Conservation (phyloP, 1,139 yeast species). For the Candida sp. region DNA sequence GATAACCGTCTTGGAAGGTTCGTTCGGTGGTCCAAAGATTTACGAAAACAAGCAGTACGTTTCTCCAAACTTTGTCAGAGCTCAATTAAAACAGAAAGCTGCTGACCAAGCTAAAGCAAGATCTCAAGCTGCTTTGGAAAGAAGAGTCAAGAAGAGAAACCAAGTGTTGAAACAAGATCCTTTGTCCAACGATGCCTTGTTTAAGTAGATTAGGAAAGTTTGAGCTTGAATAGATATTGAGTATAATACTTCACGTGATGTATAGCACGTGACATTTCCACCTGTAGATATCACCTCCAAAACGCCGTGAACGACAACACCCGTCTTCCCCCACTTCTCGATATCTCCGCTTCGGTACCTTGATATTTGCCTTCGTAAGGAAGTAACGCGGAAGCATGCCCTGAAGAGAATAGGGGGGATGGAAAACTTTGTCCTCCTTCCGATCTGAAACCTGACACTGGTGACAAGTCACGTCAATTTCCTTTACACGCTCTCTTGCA, state of each 20-base stretch:
- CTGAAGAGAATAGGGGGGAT: background rate
- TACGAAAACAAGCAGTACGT: slow-evolving; percentile 97
- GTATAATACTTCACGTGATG: too few species aligned
- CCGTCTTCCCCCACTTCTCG: too few species aligned
- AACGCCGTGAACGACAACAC: too few species aligned
- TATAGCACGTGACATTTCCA: too few species aligned
- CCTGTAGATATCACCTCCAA: too few species aligned
- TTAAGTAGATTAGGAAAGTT: slow-evolving; percentile 39
- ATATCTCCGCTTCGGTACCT: too few species aligned
- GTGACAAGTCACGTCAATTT: background rate
- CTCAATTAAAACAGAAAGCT: slow-evolving; percentile 80
- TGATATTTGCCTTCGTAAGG: too few species aligned
- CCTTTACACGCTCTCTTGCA: background rate
- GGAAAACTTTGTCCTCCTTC: too few species aligned
- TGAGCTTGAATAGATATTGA: too few species aligned
- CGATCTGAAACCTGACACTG: background rate
- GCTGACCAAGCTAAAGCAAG: slow-evolving; percentile 83
- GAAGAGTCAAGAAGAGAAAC: slow-evolving; percentile 78
- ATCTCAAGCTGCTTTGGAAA: slow-evolving; percentile 77
- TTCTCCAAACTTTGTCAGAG: slow-evolving; percentile 93
- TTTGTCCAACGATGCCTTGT: slow-evolving; percentile 76
- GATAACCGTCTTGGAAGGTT: slow-evolving; percentile 92
- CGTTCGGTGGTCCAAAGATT: slow-evolving; percentile 98
- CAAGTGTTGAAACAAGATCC: slow-evolving; percentile 83
- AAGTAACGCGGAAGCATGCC: too few species aligned